phyloP scores from a whole-genome alignment of 768 basidiomycete species.

The Amanita fuliginea region DNA sequence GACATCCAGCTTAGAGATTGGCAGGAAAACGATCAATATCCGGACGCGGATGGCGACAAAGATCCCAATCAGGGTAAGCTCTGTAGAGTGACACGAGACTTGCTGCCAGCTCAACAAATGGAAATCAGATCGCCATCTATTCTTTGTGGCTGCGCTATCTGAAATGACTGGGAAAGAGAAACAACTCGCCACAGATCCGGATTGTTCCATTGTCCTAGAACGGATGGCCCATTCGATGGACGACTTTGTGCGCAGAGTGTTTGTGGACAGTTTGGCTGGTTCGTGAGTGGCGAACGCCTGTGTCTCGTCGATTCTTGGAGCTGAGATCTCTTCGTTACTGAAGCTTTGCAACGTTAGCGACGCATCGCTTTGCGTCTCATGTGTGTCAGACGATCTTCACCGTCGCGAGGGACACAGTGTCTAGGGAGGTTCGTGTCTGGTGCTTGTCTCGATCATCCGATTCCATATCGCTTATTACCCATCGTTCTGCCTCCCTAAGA shows the following conservation, averaged over 20 bases:
- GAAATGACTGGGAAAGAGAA: conserved; percentile 87
- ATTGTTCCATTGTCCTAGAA: conserved; percentile 85
- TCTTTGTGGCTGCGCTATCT: conserved; percentile 71
- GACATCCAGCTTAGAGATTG: conserved; percentile 83
- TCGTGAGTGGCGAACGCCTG: conserved; percentile 47
- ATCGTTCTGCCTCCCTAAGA: too few species aligned
- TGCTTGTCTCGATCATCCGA: too few species aligned
- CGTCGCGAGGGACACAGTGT: too few species aligned
- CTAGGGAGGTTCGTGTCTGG: too few species aligned
- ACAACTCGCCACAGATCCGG: conserved; percentile 85
- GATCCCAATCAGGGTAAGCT: conserved; percentile 58
- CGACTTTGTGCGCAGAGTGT: conserved; percentile 88
- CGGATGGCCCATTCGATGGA: conserved; percentile 81
- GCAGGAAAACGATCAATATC: conserved; percentile 45
- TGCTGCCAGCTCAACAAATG: background rate
- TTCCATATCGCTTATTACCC: too few species aligned
- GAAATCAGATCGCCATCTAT: conserved; percentile 54
- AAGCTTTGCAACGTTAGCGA: too few species aligned
- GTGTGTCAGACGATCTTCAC: too few species aligned
- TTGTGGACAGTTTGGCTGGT: conserved; percentile 77
- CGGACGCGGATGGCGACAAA: conserved; percentile 22
- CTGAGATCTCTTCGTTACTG: too few species aligned
- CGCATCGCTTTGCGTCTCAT: too few species aligned
- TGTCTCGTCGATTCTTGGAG: background rate
- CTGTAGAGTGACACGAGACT: background rate